phyloP scores from a whole-genome alignment of 2,329 filamentous ascomycete species.

The Microcyclospora pomicola region DNA sequence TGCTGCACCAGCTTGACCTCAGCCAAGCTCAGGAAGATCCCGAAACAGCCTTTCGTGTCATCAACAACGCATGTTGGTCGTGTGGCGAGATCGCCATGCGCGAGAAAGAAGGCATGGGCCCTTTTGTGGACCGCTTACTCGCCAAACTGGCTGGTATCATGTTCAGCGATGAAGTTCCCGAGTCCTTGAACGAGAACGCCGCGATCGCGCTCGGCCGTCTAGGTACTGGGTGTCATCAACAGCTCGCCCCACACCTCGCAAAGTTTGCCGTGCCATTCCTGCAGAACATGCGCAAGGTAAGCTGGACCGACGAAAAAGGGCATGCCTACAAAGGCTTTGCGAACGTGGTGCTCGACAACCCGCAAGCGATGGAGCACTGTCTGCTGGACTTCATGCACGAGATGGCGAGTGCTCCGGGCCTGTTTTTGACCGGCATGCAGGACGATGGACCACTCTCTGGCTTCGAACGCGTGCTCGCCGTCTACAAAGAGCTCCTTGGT shows the following conservation, averaged over 20 bases:
- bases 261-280: slow-evolving; percentile 76
- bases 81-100: slow-evolving; percentile 82
- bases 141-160: slow-evolving; percentile 69
- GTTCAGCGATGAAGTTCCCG: slow-evolving; percentile 69
- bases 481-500: slow-evolving; percentile 41
- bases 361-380: slow-evolving; percentile 78
- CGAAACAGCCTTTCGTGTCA: slow-evolving; percentile 75
- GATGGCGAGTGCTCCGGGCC: slow-evolving; percentile 56
- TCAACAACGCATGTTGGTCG: slow-evolving; percentile 98
- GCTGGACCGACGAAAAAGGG: slow-evolving; percentile 84
- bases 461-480: slow-evolving; percentile 49
- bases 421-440: slow-evolving; percentile 46
- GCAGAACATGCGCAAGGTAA: slow-evolving; percentile 65
- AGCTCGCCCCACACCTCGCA: slow-evolving; percentile 63
- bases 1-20: slow-evolving; percentile 80
- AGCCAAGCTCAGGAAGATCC: slow-evolving; percentile 57
- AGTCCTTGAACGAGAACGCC: slow-evolving; percentile 82
- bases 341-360: slow-evolving; percentile 70
- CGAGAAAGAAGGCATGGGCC: slow-evolving; percentile 55
- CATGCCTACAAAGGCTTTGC: slow-evolving; percentile 88
- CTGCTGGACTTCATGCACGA: slow-evolving; percentile 69
- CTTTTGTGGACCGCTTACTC: slow-evolving; percentile 64
- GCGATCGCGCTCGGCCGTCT: slow-evolving; percentile 83
- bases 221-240: slow-evolving; percentile 62
- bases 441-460: slow-evolving; percentile 49